Evolutionary conservation across 176 grass and related monocot species (phyloP).

Genomic region (Phragmites australis): DNA sequence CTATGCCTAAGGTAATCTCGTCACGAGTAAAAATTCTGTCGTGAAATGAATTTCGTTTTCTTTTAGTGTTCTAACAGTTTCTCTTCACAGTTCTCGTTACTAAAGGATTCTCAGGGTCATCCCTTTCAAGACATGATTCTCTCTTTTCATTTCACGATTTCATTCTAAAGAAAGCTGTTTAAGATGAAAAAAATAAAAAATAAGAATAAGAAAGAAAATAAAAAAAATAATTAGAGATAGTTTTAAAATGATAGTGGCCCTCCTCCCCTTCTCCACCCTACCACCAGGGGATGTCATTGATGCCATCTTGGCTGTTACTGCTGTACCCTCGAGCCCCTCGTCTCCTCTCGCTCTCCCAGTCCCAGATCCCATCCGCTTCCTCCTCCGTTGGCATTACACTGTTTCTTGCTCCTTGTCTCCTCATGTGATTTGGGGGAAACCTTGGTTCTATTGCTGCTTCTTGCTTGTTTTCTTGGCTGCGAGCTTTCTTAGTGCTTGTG

Average conservation of each 20-base stretch:
- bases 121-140: too few species aligned
- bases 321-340: neutral
- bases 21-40: too few species aligned
- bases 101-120: too few species aligned
- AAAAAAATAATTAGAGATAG: too few species aligned
- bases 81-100: too few species aligned
- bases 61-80: too few species aligned
- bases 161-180: too few species aligned
- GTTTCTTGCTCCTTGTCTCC: constrained; percentile 15
- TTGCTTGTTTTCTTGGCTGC: neutral
- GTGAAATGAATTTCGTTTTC: too few species aligned
- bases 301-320: constrained; percentile 20
- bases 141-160: too few species aligned
- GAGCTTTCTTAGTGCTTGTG: neutral
- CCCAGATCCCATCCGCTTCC: constrained; percentile 37
- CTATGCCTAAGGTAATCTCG: too few species aligned
- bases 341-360: neutral
- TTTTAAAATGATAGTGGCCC: neutral
- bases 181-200: too few species aligned
- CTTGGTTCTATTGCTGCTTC: neutral
- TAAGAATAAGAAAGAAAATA: too few species aligned
- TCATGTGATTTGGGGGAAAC: constrained; percentile 35
- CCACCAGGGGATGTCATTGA: constrained; percentile 14
- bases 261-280: constrained; percentile 25
- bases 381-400: neutral